phyloP scores from a whole-genome alignment of 352 stramenopile genomes.

The Peronospora destructor region DNA sequence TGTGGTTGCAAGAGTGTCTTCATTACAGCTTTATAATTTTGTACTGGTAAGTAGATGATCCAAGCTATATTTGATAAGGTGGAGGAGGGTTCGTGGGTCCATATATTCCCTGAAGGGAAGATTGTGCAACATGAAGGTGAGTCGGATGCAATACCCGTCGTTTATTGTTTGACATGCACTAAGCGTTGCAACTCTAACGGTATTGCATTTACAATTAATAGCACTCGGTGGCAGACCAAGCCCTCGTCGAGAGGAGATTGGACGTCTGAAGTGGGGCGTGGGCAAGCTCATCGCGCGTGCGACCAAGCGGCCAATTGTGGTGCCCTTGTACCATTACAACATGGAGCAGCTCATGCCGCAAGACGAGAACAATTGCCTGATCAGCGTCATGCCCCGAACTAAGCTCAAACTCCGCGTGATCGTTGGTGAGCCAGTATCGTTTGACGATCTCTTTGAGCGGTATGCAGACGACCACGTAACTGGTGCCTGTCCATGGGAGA shows the following conservation, averaged over 20 bases:
- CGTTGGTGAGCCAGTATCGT: conserved; percentile 70
- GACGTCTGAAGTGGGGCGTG: conserved; percentile 82
- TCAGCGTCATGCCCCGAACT: conserved; percentile 50
- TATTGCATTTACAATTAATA: conserved; percentile 10
- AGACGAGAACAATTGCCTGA: conserved; percentile 63
- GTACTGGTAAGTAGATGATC: conserved; percentile 42
- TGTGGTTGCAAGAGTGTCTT: background rate
- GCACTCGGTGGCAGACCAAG: conserved; percentile 62
- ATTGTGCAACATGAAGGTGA: conserved; percentile 63
- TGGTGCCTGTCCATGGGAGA: conserved; percentile 44
- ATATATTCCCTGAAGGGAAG: conserved; percentile 86
- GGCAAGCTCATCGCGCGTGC: conserved; percentile 81
- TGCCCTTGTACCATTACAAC: conserved; percentile 84
- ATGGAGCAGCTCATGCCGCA: conserved; percentile 86
- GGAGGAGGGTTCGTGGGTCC: conserved; percentile 70
- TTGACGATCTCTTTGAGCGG: conserved; percentile 75
- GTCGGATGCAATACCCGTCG: background rate
- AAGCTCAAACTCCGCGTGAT: conserved; percentile 48
- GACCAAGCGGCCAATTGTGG: conserved; percentile 56
- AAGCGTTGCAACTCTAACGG: background rate
- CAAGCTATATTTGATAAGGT: conserved; percentile 75
- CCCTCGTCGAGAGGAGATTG: conserved; percentile 61
- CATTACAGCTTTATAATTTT: background rate
- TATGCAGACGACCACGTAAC: conserved; percentile 43
- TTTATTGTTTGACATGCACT: background rate